Conservation (phyloP, 768 basidiomycete species). For the Rhodotorula kratochvilovae region DNA sequence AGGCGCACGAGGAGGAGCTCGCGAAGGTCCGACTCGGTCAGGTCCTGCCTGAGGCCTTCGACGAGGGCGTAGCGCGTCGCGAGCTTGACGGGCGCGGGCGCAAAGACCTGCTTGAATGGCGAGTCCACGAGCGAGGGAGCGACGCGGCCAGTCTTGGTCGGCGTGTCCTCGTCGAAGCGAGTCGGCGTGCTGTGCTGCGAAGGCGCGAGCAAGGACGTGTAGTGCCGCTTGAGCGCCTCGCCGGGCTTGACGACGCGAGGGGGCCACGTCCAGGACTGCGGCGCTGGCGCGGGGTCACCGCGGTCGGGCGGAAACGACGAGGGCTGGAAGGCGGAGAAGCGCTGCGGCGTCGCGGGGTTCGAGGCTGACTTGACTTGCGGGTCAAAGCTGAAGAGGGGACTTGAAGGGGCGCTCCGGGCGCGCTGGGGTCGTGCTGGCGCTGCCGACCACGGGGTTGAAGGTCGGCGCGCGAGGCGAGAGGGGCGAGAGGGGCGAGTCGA, state of each 20-base stretch:
- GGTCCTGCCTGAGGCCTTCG: slow-evolving; percentile 1
- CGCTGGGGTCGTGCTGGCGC: not conserved
- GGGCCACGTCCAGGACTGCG: not conserved
- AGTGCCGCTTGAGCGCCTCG: not conserved
- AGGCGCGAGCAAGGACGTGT: not conserved
- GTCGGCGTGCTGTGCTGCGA: not conserved
- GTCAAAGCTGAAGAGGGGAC: no score
- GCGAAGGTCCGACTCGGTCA: slow-evolving; percentile 11
- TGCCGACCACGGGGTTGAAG: slow-evolving; percentile 1
- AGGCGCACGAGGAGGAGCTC: not conserved
- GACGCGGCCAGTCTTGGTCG: not conserved
- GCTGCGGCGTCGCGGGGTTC: not conserved
- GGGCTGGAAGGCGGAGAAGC: not conserved
- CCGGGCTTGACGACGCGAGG: not conserved
- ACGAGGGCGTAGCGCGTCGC: slow-evolving; percentile 32
- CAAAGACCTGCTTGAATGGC: not conserved
- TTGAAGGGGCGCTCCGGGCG: not conserved
- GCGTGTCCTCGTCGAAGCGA: not conserved
- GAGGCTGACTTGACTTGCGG: not conserved
- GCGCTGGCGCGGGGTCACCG: not conserved
- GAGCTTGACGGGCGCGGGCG: not conserved
- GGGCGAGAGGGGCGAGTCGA: no score
- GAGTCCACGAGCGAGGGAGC: not conserved
- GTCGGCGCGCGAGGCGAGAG: not conserved
- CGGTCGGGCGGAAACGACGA: not conserved